Evolutionary conservation across 2,329 filamentous ascomycete species (phyloP).

Genomic region (Cordyceps farinosa): DNA sequence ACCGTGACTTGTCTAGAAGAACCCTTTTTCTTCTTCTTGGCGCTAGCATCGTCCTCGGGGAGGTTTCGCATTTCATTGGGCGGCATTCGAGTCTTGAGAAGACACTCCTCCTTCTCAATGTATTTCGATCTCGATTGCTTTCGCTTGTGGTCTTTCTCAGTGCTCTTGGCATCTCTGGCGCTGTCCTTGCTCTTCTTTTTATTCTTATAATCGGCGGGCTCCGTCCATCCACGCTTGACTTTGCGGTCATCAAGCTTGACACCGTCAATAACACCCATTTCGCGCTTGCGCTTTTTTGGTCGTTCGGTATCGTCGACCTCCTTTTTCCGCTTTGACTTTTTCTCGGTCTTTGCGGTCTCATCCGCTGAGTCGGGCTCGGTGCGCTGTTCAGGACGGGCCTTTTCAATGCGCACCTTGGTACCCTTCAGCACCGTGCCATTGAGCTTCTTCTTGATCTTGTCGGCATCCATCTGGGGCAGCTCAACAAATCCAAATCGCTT

Average conservation of each 20-base stretch:
- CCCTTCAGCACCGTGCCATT: constrained; percentile 84
- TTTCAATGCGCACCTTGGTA: constrained; percentile 78
- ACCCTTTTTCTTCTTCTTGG: constrained; percentile 57
- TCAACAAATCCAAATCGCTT: constrained; percentile 87
- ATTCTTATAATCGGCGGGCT: constrained; percentile 51
- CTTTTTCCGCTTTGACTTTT: constrained; percentile 31
- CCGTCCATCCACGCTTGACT: constrained; percentile 87
- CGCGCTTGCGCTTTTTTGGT: constrained; percentile 50
- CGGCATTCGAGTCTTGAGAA: constrained; percentile 77
- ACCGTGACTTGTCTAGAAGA: constrained; percentile 58
- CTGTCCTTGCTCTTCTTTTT: constrained; percentile 43
- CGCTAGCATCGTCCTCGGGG: constrained; percentile 40
- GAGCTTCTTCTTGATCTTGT: constrained; percentile 88
- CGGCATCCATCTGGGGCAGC: constrained; percentile 73
- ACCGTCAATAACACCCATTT: constrained; percentile 55
- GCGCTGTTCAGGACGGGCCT: constrained; percentile 57
- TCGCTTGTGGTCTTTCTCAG: constrained; percentile 53
- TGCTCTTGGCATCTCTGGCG: constrained; percentile 41
- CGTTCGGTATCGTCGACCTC: constrained; percentile 22
- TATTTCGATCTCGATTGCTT: constrained; percentile 70
- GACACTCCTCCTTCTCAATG: constrained; percentile 73
- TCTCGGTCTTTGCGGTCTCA: constrained; percentile 23
- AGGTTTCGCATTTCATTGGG: constrained; percentile 42
- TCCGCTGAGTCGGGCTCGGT: constrained; percentile 32
- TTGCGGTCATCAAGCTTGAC: constrained; percentile 71